Evolutionary conservation across 495 filamentous ascomycete genomes (phyloP).

Genomic region (Letharia columbiana): DNA sequence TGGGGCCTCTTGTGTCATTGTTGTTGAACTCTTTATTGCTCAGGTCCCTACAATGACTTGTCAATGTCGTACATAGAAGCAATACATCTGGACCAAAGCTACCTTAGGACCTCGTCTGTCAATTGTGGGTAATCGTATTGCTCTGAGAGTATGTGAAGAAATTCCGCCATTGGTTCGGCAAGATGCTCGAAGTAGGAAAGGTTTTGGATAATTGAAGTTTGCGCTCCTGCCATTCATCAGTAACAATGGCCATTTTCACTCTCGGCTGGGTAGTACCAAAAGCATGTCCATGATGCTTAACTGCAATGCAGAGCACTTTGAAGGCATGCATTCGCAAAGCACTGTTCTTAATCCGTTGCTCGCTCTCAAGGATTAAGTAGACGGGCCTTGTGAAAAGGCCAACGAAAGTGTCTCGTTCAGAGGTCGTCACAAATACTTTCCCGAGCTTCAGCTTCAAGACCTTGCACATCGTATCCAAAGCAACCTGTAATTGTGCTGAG

Average conservation of each 20-base stretch:
- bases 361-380: constrained; percentile 88
- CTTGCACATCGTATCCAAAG: constrained; percentile 91
- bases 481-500: constrained; percentile 72
- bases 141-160: constrained; percentile 88
- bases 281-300: constrained; percentile 96
- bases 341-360: constrained; percentile 84
- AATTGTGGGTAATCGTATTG: constrained; percentile 98
- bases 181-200: constrained; percentile 97
- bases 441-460: constrained; percentile 85
- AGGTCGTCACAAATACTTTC: constrained; percentile 89
- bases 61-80: constrained; percentile 6
- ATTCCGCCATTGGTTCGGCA: constrained; percentile 97
- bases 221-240: constrained; percentile 58
- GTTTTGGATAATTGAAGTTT: constrained; percentile 96
- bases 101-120: constrained; percentile 80
- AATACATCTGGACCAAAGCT: constrained; percentile 5
- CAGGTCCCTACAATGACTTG: constrained; percentile 56
- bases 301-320: constrained; percentile 90
- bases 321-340: constrained; percentile 92
- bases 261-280: constrained; percentile 56
- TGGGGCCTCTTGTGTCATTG: constrained; percentile 90
- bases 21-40: constrained; percentile 97
- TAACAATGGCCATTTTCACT: neutral
- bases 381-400: constrained; percentile 87
- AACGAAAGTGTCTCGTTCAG: constrained; percentile 93